A percentile compares a stretch with the other conserved stretches of the same genome.
Evolutionary conservation across 371 early-diverging fungal species (phyloP).

Genomic region (Coemansia sp.): DNA sequence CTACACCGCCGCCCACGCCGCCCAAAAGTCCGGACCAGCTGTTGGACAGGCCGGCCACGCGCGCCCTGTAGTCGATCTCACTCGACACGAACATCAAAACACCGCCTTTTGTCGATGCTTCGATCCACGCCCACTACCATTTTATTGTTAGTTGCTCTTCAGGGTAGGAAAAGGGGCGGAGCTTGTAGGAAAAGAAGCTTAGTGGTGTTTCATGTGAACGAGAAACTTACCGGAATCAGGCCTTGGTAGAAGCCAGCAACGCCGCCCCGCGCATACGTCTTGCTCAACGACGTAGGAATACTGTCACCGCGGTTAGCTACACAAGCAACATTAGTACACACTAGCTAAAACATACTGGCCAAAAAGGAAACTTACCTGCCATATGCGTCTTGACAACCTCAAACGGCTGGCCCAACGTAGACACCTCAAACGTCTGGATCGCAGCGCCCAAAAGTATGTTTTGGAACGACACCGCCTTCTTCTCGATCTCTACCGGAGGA

Average conservation of each 20-base stretch:
- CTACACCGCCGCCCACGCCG: slow-evolving; percentile 90
- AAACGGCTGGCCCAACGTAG: slow-evolving; percentile 88
- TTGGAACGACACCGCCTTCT: slow-evolving; percentile 65
- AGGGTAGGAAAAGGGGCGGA: neutral
- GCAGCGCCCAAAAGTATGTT: slow-evolving; percentile 68
- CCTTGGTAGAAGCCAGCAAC: slow-evolving; percentile 82
- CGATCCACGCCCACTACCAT: slow-evolving; percentile 91
- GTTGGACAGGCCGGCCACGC: slow-evolving; percentile 56
- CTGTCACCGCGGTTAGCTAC: slow-evolving; percentile 77
- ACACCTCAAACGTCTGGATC: slow-evolving; percentile 81
- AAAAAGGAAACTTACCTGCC: slow-evolving; percentile 53
- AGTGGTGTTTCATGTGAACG: neutral
- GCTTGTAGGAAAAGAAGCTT: no score
- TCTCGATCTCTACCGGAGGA: slow-evolving; percentile 31
- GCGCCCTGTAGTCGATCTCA: slow-evolving; percentile 82
- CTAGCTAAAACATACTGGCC: neutral
- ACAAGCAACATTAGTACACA: neutral
- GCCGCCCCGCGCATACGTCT: slow-evolving; percentile 78
- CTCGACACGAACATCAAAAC: slow-evolving; percentile 91
- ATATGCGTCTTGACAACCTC: slow-evolving; percentile 89
- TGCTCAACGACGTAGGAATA: slow-evolving; percentile 60
- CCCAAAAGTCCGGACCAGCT: slow-evolving; percentile 80
- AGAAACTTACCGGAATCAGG: slow-evolving; percentile 54
- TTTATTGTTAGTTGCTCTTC: neutral
- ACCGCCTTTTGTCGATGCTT: slow-evolving; percentile 91